Evolutionary conservation across 345 rosid genomes (phyloP), one percentile per base, ranked within the genome.

Genomic region (Populus davidiana): DNA sequence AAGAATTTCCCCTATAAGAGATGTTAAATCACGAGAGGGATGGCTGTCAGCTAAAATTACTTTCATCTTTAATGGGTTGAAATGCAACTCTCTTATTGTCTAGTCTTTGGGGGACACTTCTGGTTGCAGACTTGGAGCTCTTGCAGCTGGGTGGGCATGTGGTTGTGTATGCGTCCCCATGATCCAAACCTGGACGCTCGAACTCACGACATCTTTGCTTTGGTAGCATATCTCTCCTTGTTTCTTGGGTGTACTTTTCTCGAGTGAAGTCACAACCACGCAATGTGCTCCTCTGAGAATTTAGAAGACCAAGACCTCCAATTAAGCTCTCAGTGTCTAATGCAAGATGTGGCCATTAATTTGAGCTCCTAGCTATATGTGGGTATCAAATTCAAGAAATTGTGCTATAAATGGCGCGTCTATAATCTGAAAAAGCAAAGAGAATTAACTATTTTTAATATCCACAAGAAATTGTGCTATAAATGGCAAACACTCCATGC

Each of bases 161-260:
- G 99, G 98, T 61, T 91, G 97, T 13, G 39, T 92, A 52, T 66
- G 89, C 52, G 92, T 92, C n/a, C 99, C 98, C 1, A 83, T 89
- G 93, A 85, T 96, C 74, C 99, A 98, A 11, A 89, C 94, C n/a
- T 96, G 99, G 99, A 90, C 95, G 11, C 98, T 96, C 0, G 99
- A 96, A 84, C 98, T 96, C 81, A 63, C 92, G 74, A 96, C 99
- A 41, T 31, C 33, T 31, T 31, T 31, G 91, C 99, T 38, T 80
- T 96, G 73, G 97, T 93, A 50, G 93, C 88, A 2, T 96, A 92
- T 74, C 73, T 74, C 67, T 90, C 89, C 90, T 82, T 96, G 89
- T 96, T 93, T 84, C 86, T 93, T 43, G 95, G 83, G 16, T 93
- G 99, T 85, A 91, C 97, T 78, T 92, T 93, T 76, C 91, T 93